A percentile compares a stretch with the other conserved stretches of the same genome.
Evolutionary conservation across 495 filamentous ascomycete species (phyloP).

Genomic region (Trypethelium eluteriae): DNA sequence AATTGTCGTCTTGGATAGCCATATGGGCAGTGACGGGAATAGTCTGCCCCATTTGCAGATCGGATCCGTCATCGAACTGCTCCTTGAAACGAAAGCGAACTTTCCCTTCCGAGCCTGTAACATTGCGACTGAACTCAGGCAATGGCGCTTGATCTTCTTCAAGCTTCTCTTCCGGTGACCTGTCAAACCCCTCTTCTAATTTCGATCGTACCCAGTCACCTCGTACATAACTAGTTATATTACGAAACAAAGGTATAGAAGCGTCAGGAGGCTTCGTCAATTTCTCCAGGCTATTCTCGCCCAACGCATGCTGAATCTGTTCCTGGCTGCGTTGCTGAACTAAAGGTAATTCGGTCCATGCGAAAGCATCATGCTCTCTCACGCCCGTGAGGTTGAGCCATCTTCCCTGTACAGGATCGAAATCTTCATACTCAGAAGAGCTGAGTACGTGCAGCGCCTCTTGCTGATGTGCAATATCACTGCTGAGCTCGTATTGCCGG

Average conservation of each 20-base stretch:
- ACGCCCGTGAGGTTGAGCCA: constrained; percentile 76
- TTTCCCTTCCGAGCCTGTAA: constrained; percentile 30
- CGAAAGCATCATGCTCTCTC: constrained; percentile 61
- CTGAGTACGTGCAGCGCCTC: constrained; percentile 60
- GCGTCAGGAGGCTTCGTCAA: background rate
- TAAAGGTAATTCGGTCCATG: constrained; percentile 56
- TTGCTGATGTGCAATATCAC: constrained; percentile 39
- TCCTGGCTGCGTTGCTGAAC: constrained; percentile 49
- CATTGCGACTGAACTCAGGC: constrained; percentile 45
- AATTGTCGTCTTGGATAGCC: constrained; percentile 61
- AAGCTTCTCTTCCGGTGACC: constrained; percentile 17
- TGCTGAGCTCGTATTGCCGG: constrained; percentile 34
- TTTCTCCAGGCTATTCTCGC: constrained; percentile 28
- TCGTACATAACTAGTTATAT: constrained; percentile 67
- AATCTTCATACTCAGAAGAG: constrained; percentile 65
- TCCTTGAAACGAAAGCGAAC: constrained; percentile 27
- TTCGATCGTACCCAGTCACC: constrained; percentile 66
- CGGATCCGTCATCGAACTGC: background rate
- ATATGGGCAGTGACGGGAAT: constrained; percentile 49
- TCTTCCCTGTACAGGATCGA: constrained; percentile 33
- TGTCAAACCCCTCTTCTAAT: background rate
- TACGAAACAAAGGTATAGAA: constrained; percentile 55
- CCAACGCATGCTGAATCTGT: constrained; percentile 43
- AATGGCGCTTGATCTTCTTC: constrained; percentile 31
- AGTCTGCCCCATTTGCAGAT: constrained; percentile 33